Evolutionary conservation across 306 rosid genomes (phyloP), one percentile per base, ranked within the genome.

Genomic region (Prunus mume): DNA sequence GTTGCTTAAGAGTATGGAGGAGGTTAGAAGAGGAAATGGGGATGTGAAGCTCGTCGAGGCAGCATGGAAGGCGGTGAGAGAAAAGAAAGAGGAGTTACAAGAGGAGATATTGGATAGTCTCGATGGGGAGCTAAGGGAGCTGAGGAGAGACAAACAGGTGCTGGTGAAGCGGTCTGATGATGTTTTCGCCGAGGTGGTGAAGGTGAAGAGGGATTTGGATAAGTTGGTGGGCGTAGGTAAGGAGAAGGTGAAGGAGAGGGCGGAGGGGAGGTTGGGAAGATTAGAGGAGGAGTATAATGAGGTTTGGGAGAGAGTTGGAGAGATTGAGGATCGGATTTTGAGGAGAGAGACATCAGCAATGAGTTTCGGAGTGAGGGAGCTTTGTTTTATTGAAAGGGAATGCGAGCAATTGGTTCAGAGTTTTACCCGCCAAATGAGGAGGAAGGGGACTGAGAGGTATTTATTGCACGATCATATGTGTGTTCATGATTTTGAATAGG

Each of bases 361-460:
- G 84, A 92, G 96, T 72, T 88, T 68, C 65, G 98, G 95, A 72
- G 93, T 84, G 30, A 89, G 92, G 84, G 97, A 94, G 72, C 82
- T 94, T 58, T 66, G 80, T 74, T 94, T 87, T 76, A 87, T 94
- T 55, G 95, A 94, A 87, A 89, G 90, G 86, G 97, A 94, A 74
- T 91, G 97, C 24, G 90, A 85, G 73, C 86, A 85, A 80, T 74
- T 90, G 79, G 95, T 94, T 79, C 83, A 88, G 83, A 79, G 79
- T 54, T 90, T 94, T 77, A 78, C 78, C 45, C 84, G 50, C 50
- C 91, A 87, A 84, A 75, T 88, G 79, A 89, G 80, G 72, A 77
- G 68, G 55, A 90, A 86, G 78, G 68, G 51, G 50, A n/a, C 55
- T 18, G 38, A 86, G 64, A 89, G 98, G 97, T 90, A 89, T 97